Base-by-base conservation (phyloP, 805 yeast species). In the Pichia eremophila region DNA sequence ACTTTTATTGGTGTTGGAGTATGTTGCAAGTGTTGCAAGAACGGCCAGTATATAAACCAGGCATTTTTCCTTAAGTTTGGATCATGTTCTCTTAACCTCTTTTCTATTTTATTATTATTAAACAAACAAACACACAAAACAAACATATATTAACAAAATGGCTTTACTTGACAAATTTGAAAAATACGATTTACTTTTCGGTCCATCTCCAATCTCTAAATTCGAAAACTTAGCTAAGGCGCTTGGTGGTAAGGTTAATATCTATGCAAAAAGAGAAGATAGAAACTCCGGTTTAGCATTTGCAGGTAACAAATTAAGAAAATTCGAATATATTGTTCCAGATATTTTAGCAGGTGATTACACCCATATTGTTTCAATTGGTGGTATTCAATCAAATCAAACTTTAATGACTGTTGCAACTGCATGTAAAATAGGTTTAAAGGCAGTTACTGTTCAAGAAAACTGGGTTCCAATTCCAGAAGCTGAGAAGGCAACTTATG, bases 391-490 rank as follows among this genome's bases (percentile, higher is more conserved):
- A 49, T 62, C 66, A 27, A 63, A 63, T 34, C 67, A 63, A 54
- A 64, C 68, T 12, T 55, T 67, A 46, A 64, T 61, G 62, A 65
- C 66, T 0, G 65, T 64, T 28, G 68, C 68, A 19, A 64, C 64
- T 34, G 68, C 68, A 15, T 65, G 68, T 41, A 64, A 64, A 46
- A 48, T 64, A 39, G 68, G 68, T 8, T 53, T 64, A 41, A 59
- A 65, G 27, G 65, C 68, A 39, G 65, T 63, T 35, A 59, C 66
- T 18, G 65, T 64, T 18, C 68, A 64, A 45, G 68, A 64, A 55
- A 59, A 61, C 47, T 64, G 68, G 68, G 68, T 64, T 27, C 66
- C 64, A 41, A 60, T 61, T 53, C 62, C 65, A 29, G 66, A 63
- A 35, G 60, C 62, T 38, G 64, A 60, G 43, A 50, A 53, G 48